Percentiles rank a stretch among this genome's conserved stretches.
Evolutionary conservation across 2,329 filamentous ascomycete genomes (phyloP).

Genomic region (Cladophialophora bantiana): DNA sequence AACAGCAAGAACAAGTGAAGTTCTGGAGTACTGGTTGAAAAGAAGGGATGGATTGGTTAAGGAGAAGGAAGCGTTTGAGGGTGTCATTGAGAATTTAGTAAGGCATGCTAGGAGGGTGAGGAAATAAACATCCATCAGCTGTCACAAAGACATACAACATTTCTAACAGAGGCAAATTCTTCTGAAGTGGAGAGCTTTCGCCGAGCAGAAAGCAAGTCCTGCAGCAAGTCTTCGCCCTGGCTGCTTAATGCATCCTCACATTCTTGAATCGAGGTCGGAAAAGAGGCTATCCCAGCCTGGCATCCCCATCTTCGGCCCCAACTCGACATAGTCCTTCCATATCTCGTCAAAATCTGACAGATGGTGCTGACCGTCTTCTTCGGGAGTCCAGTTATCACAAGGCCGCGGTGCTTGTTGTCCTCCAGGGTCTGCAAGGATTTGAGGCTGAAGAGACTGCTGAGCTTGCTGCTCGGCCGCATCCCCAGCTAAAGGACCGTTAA

Average conservation of each 20-base stretch:
- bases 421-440: not conserved
- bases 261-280: conserved; percentile 34
- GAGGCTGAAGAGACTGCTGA: not conserved
- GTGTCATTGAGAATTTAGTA: conserved; percentile 94
- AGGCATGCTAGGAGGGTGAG: conserved; percentile 86
- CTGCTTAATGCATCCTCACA: not conserved
- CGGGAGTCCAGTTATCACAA: not conserved
- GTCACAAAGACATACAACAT: not conserved
- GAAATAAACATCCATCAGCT: conserved; percentile 53
- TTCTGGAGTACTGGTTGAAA: conserved; percentile 88
- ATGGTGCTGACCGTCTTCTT: conserved; percentile 25
- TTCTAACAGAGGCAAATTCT: not conserved
- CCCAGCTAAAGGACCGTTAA: not conserved
- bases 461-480: not conserved
- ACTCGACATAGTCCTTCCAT: conserved; percentile 37
- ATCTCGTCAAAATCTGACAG: conserved; percentile 36
- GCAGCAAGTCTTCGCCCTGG: not conserved
- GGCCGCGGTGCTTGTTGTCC: not conserved
- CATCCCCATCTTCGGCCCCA: conserved; percentile 32
- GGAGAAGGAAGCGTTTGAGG: conserved; percentile 92
- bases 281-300: conserved; percentile 39
- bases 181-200: conserved; percentile 4
- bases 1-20: conserved; percentile 74
- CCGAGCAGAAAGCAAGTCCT: not conserved
- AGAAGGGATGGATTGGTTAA: conserved; percentile 83